Conservation (phyloP, 192 early-diverging fungal species). For the Entomortierella chlamydospora region DNA sequence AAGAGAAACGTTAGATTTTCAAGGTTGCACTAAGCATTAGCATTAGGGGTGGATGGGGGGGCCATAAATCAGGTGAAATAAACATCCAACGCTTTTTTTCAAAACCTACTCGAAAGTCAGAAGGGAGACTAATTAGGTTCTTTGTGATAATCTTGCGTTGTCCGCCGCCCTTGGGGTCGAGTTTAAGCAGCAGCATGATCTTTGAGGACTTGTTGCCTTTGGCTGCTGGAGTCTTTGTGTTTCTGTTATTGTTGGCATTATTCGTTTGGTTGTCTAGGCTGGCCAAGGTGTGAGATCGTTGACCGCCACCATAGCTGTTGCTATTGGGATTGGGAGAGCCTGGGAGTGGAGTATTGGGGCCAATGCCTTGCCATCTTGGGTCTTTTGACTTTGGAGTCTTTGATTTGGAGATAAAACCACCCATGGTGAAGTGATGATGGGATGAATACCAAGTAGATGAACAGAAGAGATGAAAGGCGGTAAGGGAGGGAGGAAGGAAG, state of each 20-base stretch:
- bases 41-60: no score
- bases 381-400: conserved; percentile 42
- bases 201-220: conserved; percentile 28
- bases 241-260: conserved; percentile 2
- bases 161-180: conserved; percentile 40
- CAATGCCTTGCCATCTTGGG: conserved; percentile 50
- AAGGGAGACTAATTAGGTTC: conserved; percentile 45
- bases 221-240: neutral
- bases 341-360: conserved; percentile 48
- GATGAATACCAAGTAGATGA: no score
- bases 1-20: conserved; percentile 4
- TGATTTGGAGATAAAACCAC: conserved; percentile 37
- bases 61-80: no score
- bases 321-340: conserved; percentile 3
- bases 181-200: conserved; percentile 36
- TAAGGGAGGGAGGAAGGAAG: neutral
- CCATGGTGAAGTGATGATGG: no score
- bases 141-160: conserved; percentile 45
- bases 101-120: conserved; percentile 46
- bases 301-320: neutral
- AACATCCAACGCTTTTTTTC: no score
- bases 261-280: conserved; percentile 9
- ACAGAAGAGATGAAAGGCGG: neutral
- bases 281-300: conserved; percentile 17
- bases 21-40: no score